Conservation (phyloP, 2,329 filamentous ascomycete species). For the Decorospora gaudefroyi region DNA sequence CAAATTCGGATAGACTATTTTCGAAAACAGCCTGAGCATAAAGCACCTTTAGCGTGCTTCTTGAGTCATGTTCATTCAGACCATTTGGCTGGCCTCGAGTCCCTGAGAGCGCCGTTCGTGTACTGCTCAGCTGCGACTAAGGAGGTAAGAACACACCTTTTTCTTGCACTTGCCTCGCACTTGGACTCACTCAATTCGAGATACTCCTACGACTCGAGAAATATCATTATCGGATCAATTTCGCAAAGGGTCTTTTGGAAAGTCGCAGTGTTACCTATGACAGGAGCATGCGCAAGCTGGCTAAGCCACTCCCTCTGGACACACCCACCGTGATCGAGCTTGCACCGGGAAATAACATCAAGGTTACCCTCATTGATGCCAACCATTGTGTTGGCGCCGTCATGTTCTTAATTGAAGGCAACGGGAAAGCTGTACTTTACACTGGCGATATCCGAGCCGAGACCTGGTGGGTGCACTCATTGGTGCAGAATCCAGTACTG, state of each 20-base stretch:
- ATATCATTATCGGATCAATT: slow-evolving; percentile 79
- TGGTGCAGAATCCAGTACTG: slow-evolving; percentile 72
- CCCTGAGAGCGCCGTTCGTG: slow-evolving; percentile 76
- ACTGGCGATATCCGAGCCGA: slow-evolving; percentile 89
- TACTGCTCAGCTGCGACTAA: slow-evolving; percentile 87
- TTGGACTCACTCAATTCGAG: slow-evolving; percentile 34
- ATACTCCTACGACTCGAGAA: slow-evolving; percentile 79
- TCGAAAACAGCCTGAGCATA: slow-evolving; percentile 58
- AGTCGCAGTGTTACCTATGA: slow-evolving; percentile 71
- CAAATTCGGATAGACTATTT: slow-evolving; percentile 86
- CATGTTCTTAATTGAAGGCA: slow-evolving; percentile 87
- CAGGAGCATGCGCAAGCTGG: slow-evolving; percentile 70
- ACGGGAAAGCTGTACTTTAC: slow-evolving; percentile 75
- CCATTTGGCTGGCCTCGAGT: slow-evolving; percentile 80
- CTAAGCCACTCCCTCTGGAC: slow-evolving; percentile 81
- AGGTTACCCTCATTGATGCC: slow-evolving; percentile 84
- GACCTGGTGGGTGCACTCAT: slow-evolving; percentile 77
- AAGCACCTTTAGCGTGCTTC: slow-evolving; percentile 78
- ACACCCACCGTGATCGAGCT: slow-evolving; percentile 79
- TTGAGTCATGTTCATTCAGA: slow-evolving; percentile 92
- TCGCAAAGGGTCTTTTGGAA: slow-evolving; percentile 76
- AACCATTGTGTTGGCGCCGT: slow-evolving; percentile 91
- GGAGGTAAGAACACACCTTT: slow-evolving; percentile 55
- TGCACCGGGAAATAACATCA: slow-evolving; percentile 67
- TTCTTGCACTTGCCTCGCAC: not conserved